These are phyloP conservation scores for Chlorella sp. DNA, from an alignment of 139 green algal species.

Conservation along the genomic window DNA sequence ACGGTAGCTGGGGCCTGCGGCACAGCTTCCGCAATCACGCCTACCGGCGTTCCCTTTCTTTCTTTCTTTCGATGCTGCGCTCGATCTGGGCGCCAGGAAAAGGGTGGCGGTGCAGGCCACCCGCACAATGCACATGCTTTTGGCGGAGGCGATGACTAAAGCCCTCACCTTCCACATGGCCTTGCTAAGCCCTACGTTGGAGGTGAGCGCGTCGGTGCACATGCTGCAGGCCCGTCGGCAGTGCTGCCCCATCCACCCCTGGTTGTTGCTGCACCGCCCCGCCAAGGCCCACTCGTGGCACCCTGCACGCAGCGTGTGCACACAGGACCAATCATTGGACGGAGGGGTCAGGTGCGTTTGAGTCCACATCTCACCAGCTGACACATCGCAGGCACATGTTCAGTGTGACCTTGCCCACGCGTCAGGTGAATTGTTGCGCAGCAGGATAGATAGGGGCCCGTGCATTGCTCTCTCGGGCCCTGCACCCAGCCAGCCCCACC, in stretches of 20 bases:
- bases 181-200: neutral
- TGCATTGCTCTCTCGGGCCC: no score
- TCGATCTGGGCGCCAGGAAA: no score
- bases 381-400: neutral
- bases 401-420: neutral
- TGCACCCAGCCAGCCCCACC: neutral
- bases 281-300: neutral
- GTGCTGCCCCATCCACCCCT: slow-evolving; percentile 11
- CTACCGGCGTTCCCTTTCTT: no score
- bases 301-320: neutral
- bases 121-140: no score
- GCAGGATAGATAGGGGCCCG: no score
- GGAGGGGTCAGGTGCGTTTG: neutral
- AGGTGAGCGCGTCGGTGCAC: neutral
- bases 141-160: no score
- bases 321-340: neutral
- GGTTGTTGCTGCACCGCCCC: slow-evolving; percentile 15
- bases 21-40: neutral
- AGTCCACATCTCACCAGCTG: neutral
- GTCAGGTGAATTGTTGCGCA: no score
- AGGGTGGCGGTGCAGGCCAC: no score
- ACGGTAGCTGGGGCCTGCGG: no score
- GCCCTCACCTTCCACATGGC: neutral
- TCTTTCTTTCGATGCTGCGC: no score
- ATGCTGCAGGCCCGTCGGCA: slow-evolving; percentile 11